phyloP scores from a whole-genome alignment of 108 stramenopile species.

The Craspedostauros australis region DNA sequence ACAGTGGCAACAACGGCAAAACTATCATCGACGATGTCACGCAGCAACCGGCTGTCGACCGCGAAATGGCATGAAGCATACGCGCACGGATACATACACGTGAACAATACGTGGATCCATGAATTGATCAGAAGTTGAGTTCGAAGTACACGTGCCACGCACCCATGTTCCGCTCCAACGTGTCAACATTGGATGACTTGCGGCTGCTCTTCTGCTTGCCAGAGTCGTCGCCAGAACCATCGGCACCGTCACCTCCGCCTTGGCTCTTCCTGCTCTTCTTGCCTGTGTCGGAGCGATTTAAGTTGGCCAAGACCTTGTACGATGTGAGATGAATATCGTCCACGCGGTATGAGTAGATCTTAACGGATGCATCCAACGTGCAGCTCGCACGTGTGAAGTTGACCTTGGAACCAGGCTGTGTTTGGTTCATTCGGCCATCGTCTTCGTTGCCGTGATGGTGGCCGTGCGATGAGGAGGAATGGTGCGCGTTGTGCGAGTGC shows the following conservation, averaged over 20 bases:
- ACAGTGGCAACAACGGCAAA: no score
- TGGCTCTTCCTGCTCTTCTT: slow-evolving; percentile 15
- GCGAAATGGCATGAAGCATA: no score
- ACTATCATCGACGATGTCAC: no score
- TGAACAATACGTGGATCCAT: no score
- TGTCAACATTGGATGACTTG: slow-evolving; percentile 20
- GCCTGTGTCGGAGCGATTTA: slow-evolving; percentile 74
- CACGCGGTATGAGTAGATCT: slow-evolving; percentile 96
- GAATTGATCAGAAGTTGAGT: no score
- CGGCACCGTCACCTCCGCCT: slow-evolving; percentile 16
- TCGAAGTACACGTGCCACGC: slow-evolving; percentile 19
- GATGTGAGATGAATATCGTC: slow-evolving; percentile 92
- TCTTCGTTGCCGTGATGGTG: slow-evolving; percentile 7
- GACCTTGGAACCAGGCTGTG: slow-evolving; percentile 38
- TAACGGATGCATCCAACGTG: slow-evolving; percentile 94
- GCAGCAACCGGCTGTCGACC: no score
- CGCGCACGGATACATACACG: no score
- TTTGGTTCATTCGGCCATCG: slow-evolving; percentile 7
- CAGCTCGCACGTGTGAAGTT: slow-evolving; percentile 97
- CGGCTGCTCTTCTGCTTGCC: neutral
- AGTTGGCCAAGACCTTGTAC: slow-evolving; percentile 92
- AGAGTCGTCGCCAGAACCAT: slow-evolving; percentile 10
- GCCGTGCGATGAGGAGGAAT: neutral
- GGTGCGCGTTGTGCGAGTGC: neutral
- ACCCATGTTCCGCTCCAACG: slow-evolving; percentile 77